Evolutionary conservation across 2,329 filamentous ascomycete species (phyloP), one percentile per base, ranked within the genome.

Genomic region (Drechslerella coelobrocha): DNA sequence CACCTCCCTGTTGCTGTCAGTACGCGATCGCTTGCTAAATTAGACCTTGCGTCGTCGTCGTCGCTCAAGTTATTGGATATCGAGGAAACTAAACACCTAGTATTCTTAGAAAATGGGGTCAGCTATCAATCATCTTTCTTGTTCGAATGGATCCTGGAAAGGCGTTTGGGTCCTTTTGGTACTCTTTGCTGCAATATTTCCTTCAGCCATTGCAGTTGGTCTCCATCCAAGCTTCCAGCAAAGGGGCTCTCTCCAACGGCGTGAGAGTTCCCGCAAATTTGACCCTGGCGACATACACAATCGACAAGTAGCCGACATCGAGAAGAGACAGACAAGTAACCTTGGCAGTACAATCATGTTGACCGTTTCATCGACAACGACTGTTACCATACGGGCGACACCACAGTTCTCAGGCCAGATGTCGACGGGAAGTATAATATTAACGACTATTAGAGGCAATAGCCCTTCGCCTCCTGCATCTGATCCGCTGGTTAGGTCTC

Each of bases 361-460:
- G 24, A 69, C 65, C 2, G 19, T 61, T n/a, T 68, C 63, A 7
- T 61, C 56, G 31, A 69, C 63, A 7, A 34, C 37, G n/a, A 69
- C 63, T n/a, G 52, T 69, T 21, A 69, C 65, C 3, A 45, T 69
- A 26, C 31, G 34, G 31, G 47, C 47, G n/a, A 52, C 56, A 9
- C 37, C 14, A n/a, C n/a, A n/a, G n/a, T n/a, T n/a, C n/a, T n/a
- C n/a, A n/a, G n/a, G n/a, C 9, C 24, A 5, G 12, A 39, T 14
- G 3, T 14, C 12, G 12, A 14, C 41, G 2, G 7, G 21, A 23
- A 39, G 23, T 17, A 27, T 56, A 26, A 51, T 51, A 19, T 43
- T 26, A 4, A 31, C 55, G 1, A 31, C 61, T 34, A 27, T 31
- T 2, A 23, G 31, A 23, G 23, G 43, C 23, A 52, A 19, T 24